phyloP scores from a whole-genome alignment of 306 rosid genomes.

The Fagus sylvatica region DNA sequence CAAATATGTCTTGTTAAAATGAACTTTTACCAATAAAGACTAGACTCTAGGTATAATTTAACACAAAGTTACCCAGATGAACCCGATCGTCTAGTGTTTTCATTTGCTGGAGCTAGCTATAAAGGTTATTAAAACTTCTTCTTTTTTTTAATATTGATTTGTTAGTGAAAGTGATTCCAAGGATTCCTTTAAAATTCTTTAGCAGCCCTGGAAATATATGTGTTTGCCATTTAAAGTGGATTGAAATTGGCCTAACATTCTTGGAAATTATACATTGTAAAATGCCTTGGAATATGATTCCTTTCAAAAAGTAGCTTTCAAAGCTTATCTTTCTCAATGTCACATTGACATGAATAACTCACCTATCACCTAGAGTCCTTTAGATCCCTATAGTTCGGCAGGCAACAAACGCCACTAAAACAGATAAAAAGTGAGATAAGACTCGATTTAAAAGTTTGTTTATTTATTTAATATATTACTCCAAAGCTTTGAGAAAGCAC shows the following conservation, averaged over 20 bases:
- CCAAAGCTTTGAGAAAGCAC: too few relatives aligned
- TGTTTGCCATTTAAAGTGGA: neutral
- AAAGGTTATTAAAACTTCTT: neutral
- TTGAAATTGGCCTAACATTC: conserved; percentile 15
- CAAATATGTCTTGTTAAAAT: neutral
- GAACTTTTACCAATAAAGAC: neutral
- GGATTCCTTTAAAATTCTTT: conserved; percentile 13
- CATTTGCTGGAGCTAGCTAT: neutral
- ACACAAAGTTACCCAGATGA: too few relatives aligned
- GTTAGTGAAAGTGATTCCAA: neutral
- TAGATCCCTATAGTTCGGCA: neutral
- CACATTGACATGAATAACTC: conserved; percentile 9
- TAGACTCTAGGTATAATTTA: too few relatives aligned
- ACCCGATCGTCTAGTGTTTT: neutral
- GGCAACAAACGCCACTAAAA: conserved; percentile 15
- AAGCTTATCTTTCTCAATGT: conserved; percentile 1
- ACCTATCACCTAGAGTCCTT: conserved; percentile 21
- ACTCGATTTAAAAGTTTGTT: conserved; percentile 6
- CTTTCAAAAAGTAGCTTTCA: conserved; percentile 4
- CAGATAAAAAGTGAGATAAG: conserved; percentile 1
- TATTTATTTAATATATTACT: neutral
- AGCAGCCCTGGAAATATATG: conserved; percentile 7
- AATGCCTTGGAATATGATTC: conserved; percentile 19
- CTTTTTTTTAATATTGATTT: neutral
- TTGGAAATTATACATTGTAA: neutral